Base-by-base conservation (phyloP, 2,329 filamentous ascomycete genomes). In the Colletotrichum horii region DNA sequence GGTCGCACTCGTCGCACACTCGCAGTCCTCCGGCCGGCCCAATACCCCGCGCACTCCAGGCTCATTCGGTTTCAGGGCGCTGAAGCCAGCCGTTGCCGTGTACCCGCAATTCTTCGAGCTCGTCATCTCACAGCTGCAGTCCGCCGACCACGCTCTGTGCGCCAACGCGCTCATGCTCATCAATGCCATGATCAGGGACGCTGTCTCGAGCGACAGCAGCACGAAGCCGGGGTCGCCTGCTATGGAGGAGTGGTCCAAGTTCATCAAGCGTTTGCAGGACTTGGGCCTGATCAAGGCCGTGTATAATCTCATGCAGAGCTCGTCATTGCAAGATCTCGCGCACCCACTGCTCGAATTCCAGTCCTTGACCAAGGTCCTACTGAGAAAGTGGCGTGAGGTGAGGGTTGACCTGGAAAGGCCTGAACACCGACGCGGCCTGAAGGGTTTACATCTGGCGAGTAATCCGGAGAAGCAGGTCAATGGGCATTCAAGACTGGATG, bases 71-170 rank as follows among this genome's bases (percentile, higher is more conserved):
- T 98, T 98, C 85, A 93, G 95, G 77, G 96, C 96, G 22, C 88
- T 99, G 78, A 98, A 97, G 84, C 97, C 97, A 6, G 95, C 96
- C 70, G 94, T 99, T 76, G 95, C 96, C 43, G 92, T 96, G 24
- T 95, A 98, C 83, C 96, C 96, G 28, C 94, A 97, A 79, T 99
- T 99, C 84, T 93, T 98, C 78, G 96, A 98, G 82, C 95, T 97
- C 84, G 93, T 98, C 69, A 96, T 99, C 78, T 94, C 94, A 81
- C 94, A 98, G 83, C 89, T 99, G 75, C 95, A 96, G 76, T 98
- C 96, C 22, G 96, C 96, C 61, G 97, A 99, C 83, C 97, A 99
- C 85, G 95, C 96, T 5, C 90, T 99, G 34, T 98, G 97, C 86
- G 96, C 96, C 78, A 98, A 98, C 85, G 95, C 97, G 2, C 89